Conservation (phyloP, 1,284 basidiomycete genomes). For the Sutorius eximius region DNA sequence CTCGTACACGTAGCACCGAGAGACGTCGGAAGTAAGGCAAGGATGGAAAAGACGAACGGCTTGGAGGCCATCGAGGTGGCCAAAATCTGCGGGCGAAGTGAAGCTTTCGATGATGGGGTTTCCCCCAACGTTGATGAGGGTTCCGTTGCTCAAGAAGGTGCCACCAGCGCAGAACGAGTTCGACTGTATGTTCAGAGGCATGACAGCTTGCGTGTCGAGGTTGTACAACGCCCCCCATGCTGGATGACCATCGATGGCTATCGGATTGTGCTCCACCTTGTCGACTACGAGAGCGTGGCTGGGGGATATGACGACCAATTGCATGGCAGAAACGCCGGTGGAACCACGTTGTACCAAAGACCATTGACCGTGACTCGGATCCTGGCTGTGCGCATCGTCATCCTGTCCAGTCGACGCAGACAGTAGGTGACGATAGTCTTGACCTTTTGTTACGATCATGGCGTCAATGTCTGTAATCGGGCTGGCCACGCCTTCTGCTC, state of each 20-base stretch:
- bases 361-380: conserved; percentile 38
- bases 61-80: conserved; percentile 72
- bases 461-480: conserved; percentile 60
- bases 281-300: conserved; percentile 75
- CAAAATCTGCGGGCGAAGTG: conserved; percentile 71
- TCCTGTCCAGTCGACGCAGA: not conserved
- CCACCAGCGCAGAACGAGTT: conserved; percentile 92
- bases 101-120: conserved; percentile 67
- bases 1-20: conserved; percentile 63
- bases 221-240: conserved; percentile 80
- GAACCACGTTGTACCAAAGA: conserved; percentile 55
- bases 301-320: conserved; percentile 67
- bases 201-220: conserved; percentile 59
- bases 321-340: conserved; percentile 84
- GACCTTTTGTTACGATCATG: conserved; percentile 58
- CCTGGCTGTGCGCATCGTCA: not conserved
- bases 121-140: conserved; percentile 74
- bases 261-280: conserved; percentile 83
- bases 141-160: conserved; percentile 72
- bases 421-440: conserved; percentile 6
- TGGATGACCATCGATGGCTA: conserved; percentile 68
- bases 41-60: conserved; percentile 72
- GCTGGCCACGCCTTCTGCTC: conserved; percentile 36
- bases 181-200: conserved; percentile 64
- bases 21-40: conserved; percentile 52